These are phyloP conservation scores for Dactylellina sp. DNA, from an alignment of 2,329 filamentous ascomycete species.

Conservation along the genomic window DNA sequence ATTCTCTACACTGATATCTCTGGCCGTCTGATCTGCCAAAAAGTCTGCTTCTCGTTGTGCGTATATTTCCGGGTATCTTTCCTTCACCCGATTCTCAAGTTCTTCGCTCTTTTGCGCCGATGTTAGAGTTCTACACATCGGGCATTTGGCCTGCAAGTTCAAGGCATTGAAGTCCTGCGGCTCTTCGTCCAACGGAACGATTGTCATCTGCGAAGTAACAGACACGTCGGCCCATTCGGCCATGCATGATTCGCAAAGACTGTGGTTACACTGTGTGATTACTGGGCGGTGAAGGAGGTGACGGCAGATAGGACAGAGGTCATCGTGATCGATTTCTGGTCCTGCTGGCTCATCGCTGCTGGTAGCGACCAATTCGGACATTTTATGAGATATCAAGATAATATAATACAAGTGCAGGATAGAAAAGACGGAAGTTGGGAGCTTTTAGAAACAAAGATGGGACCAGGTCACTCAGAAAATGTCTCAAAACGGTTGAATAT, in stretches of 20 bases:
- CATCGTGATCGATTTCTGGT: slow-evolving; percentile 62
- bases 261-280: slow-evolving; percentile 64
- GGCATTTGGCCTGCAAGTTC: slow-evolving; percentile 64
- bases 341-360: background rate
- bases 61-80: slow-evolving; percentile 63
- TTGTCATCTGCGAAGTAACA: slow-evolving; percentile 63
- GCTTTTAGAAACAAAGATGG: too few species aligned
- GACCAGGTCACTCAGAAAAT: too few species aligned
- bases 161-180: slow-evolving; percentile 59
- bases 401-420: too few species aligned
- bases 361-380: background rate
- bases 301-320: slow-evolving; percentile 66
- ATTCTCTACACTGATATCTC: slow-evolving; percentile 62
- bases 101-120: slow-evolving; percentile 61
- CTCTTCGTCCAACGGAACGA: slow-evolving; percentile 63
- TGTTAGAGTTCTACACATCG: slow-evolving; percentile 66
- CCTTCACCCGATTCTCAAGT: slow-evolving; percentile 61
- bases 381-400: background rate
- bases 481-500: too few species aligned
- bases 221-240: slow-evolving; percentile 66
- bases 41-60: slow-evolving; percentile 63
- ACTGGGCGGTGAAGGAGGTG: slow-evolving; percentile 65
- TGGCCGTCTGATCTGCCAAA: slow-evolving; percentile 59
- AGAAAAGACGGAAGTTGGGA: too few species aligned
- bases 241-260: slow-evolving; percentile 66